Percentiles rank a stretch among this genome's conserved stretches.
phyloP scores from a whole-genome alignment of 2,329 filamentous ascomycete species.

The Huntiella abstrusa region DNA sequence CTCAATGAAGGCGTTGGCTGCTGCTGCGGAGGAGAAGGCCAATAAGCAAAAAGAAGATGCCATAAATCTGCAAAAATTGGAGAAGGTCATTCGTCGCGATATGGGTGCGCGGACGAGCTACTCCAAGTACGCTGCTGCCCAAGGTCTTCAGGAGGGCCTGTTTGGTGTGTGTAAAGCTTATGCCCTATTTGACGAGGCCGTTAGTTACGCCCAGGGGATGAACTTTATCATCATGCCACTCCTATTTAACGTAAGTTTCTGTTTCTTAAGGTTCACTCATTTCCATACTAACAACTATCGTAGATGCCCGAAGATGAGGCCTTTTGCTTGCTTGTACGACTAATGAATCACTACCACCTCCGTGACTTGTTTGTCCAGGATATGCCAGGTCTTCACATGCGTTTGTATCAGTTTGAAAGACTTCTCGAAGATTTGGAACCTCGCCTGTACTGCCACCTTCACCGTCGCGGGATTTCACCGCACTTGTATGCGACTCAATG shows the following conservation, averaged over 20 bases:
- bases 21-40: slow-evolving; percentile 47
- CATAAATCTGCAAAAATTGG: slow-evolving; percentile 56
- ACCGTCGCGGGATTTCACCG: slow-evolving; percentile 68
- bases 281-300: not conserved
- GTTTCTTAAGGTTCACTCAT: not conserved
- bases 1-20: slow-evolving; percentile 44
- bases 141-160: slow-evolving; percentile 78
- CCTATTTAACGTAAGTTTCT: slow-evolving; percentile 63
- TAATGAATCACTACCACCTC: slow-evolving; percentile 94
- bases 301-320: slow-evolving; percentile 95
- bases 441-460: slow-evolving; percentile 83
- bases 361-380: slow-evolving; percentile 87
- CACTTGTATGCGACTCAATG: slow-evolving; percentile 96
- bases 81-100: slow-evolving; percentile 82
- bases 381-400: slow-evolving; percentile 88
- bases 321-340: slow-evolving; percentile 74
- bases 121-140: slow-evolving; percentile 83
- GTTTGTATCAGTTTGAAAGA: slow-evolving; percentile 87
- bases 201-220: slow-evolving; percentile 97
- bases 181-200: slow-evolving; percentile 80
- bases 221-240: slow-evolving; percentile 96
- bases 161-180: slow-evolving; percentile 97
- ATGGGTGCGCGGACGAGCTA: slow-evolving; percentile 86
- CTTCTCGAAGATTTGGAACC: slow-evolving; percentile 87
- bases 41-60: slow-evolving; percentile 65